Conservation (phyloP, 352 stramenopile species). For the Globisporangium takayamanum region DNA sequence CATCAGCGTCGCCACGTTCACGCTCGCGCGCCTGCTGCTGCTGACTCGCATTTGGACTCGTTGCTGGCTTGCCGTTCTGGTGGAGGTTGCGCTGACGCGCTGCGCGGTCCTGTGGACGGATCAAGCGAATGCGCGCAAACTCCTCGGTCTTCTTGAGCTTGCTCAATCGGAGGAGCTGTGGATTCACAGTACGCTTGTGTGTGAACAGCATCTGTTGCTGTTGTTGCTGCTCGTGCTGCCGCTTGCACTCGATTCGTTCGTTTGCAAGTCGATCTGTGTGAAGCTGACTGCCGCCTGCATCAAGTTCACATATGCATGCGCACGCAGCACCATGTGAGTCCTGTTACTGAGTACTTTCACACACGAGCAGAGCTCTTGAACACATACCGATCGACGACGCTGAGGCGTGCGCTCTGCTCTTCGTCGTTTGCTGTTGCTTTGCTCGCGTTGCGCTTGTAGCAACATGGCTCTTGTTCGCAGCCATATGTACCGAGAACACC, state of each 20-base stretch:
- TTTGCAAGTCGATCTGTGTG: conserved; percentile 8
- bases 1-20: not conserved
- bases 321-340: no score
- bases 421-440: no score
- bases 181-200: not conserved
- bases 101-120: conserved; percentile 26
- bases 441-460: no score
- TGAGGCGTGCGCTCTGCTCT: no score
- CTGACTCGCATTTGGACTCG: not conserved
- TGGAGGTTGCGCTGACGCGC: conserved; percentile 36
- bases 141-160: conserved; percentile 46
- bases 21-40: not conserved
- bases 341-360: no score
- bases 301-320: no score
- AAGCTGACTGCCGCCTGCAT: not conserved
- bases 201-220: conserved; percentile 32
- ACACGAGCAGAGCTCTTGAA: no score
- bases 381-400: no score
- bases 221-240: conserved; percentile 21
- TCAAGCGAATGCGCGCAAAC: conserved; percentile 35
- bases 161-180: conserved; percentile 1
- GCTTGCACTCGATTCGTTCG: conserved; percentile 2
- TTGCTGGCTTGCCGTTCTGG: conserved; percentile 23
- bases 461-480: no score
- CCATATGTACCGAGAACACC: no score